phyloP scores from a whole-genome alignment of 768 basidiomycete genomes.

The Suillus placidus region DNA sequence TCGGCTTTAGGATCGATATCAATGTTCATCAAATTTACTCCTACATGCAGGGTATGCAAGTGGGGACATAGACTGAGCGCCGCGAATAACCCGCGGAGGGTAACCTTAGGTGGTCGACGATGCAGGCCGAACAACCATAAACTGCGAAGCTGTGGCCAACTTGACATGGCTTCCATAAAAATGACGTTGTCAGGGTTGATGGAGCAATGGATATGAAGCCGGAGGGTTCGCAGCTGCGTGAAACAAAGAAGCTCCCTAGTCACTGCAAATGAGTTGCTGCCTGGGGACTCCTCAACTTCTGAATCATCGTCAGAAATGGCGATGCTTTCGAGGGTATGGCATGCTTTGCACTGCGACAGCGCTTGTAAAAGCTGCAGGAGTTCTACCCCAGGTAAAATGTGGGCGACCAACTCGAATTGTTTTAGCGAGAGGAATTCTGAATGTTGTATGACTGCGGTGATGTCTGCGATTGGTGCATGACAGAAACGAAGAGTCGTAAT shows the following conservation, averaged over 20 bases:
- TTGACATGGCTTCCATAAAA: background rate
- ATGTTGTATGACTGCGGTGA: background rate
- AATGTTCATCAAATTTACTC: background rate
- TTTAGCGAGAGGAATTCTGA: background rate
- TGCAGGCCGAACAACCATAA: background rate
- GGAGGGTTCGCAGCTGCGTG: background rate
- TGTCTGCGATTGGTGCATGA: background rate
- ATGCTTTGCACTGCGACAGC: background rate
- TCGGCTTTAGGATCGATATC: background rate
- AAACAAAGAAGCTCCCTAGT: background rate
- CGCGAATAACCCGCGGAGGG: background rate
- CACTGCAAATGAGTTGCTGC: background rate
- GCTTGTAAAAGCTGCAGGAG: background rate
- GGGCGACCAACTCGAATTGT: background rate
- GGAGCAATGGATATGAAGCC: background rate
- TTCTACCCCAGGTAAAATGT: background rate
- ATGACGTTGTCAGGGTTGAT: background rate
- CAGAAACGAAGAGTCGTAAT: background rate
- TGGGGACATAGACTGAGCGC: background rate
- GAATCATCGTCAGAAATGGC: background rate
- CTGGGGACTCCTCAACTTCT: background rate
- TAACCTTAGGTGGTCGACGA: background rate
- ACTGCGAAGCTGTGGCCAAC: background rate
- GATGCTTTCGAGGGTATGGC: background rate
- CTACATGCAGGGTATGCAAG: background rate